These are phyloP conservation scores for Porphyrellus sp. DNA, from an alignment of 1,284 basidiomycete genomes.

Conservation along the genomic window DNA sequence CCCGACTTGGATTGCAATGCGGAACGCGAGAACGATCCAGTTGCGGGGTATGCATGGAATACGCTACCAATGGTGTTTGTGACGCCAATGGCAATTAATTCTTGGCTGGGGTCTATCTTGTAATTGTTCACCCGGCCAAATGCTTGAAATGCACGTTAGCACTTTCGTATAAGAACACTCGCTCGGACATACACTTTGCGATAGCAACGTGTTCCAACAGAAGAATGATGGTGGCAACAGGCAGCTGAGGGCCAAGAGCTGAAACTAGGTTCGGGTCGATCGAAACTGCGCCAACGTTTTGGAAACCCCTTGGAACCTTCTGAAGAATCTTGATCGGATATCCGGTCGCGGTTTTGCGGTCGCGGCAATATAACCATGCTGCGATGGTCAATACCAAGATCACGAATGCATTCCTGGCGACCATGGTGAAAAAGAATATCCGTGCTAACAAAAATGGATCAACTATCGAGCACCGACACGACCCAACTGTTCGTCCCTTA, in stretches of 20 bases:
- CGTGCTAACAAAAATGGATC: conserved; percentile 45
- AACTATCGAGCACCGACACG: conserved; percentile 37
- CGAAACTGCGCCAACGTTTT: conserved; percentile 71
- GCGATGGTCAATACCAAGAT: conserved; percentile 83
- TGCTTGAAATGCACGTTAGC: conserved; percentile 45
- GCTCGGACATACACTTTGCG: conserved; percentile 63
- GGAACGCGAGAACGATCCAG: conserved; percentile 96
- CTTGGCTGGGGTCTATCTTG: conserved; percentile 97
- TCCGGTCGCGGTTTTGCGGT: conserved; percentile 54
- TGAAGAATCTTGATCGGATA: conserved; percentile 87
- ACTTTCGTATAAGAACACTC: neutral
- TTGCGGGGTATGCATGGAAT: conserved; percentile 93
- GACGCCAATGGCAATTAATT: conserved; percentile 97
- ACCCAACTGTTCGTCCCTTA: conserved; percentile 31
- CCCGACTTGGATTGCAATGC: conserved; percentile 96
- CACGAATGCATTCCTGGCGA: conserved; percentile 84
- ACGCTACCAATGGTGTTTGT: conserved; percentile 83
- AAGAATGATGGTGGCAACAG: conserved; percentile 92
- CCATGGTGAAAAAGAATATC: conserved; percentile 84
- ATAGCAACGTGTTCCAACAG: conserved; percentile 97
- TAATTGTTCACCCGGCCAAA: conserved; percentile 96
- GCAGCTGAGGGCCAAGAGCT: conserved; percentile 76
- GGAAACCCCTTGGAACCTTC: conserved; percentile 80
- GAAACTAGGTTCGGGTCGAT: conserved; percentile 64
- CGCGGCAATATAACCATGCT: conserved; percentile 77